Conservation (phyloP, 2,329 filamentous ascomycete species). For the Aspergillus tubingensis region DNA sequence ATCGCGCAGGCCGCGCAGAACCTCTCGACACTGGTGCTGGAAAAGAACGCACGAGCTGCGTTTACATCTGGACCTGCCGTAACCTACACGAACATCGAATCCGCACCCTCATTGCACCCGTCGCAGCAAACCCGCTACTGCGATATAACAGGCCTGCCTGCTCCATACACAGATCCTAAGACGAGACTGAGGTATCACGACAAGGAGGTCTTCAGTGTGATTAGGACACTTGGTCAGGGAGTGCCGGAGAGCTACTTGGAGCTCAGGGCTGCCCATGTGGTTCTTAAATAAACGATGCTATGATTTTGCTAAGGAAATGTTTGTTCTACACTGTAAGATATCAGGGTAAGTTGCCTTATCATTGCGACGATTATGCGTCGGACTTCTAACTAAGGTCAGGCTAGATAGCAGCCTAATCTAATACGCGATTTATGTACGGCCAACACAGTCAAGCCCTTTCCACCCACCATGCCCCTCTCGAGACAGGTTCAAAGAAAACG, state of each 20-base stretch:
- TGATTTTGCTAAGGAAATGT: not conserved
- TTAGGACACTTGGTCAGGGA: slow-evolving; percentile 77
- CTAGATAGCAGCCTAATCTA: not conserved
- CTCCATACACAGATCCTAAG: slow-evolving; percentile 92
- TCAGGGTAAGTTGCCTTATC: not conserved
- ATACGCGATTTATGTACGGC: slow-evolving; percentile 63
- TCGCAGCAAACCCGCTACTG: slow-evolving; percentile 87
- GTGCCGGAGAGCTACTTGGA: slow-evolving; percentile 87
- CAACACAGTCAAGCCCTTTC: slow-evolving; percentile 95
- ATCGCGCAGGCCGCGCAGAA: slow-evolving; percentile 87
- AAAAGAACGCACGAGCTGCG: slow-evolving; percentile 65
- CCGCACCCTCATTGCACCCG: slow-evolving; percentile 77
- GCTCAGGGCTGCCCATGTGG: slow-evolving; percentile 85
- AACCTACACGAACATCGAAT: slow-evolving; percentile 96
- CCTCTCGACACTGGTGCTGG: slow-evolving; percentile 81
- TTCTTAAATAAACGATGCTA: slow-evolving; percentile 68
- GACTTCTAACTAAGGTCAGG: not conserved
- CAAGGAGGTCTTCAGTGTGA: slow-evolving; percentile 82
- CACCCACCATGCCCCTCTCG: slow-evolving; percentile 81
- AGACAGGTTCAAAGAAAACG: slow-evolving; percentile 77
- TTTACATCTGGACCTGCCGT: slow-evolving; percentile 65
- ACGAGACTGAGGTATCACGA: slow-evolving; percentile 90
- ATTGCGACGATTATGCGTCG: not conserved
- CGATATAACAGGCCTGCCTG: slow-evolving; percentile 90
- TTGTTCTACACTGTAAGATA: slow-evolving; percentile 6